Evolutionary conservation across 768 basidiomycete genomes (phyloP), one percentile per base, ranked within the genome.

Genomic region (Pulveroboletus sp.): DNA sequence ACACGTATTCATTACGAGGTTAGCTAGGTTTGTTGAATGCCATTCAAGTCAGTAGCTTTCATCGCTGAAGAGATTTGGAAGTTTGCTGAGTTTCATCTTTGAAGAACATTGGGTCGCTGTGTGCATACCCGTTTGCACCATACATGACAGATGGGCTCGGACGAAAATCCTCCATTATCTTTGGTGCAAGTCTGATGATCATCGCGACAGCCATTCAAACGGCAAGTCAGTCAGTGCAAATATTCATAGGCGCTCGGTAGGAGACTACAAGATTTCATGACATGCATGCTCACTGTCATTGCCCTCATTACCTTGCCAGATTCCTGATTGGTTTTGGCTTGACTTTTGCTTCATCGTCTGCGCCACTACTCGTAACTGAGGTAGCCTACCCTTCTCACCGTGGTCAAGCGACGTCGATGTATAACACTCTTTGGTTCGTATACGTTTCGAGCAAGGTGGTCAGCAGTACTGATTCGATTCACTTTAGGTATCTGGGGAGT

Each of bases 1-100:
- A 41, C 30, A 17, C 40, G 32, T 26, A n/a, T 41, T 47, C 31
- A 36, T 21, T 21, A 4, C 21, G 17, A 39, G 5, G 11, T 28
- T 18, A 71, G 65, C 67, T 71, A 17, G 69, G 69, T n/a, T 60
- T 71, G 5, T 54, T 70, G 4, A 69, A 66, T 37, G 68, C 69
- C 28, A 71, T 72, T 41, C 68, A 69, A 55, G 69, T 67, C 51
- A 56, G 69, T 48, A 8, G 4, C 17, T 15, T 44, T 40, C n/a
- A 5, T 11, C 15, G 5, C 30, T 27, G 5, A 21, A 21, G 21
- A 11, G 9, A 28, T 4, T 2, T 24, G 24, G 3, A 10, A 14
- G 10, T 11, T 26, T 33, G 7, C 26, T 49, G 40, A 46, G 5
- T 17, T 4, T 42, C 10, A 15, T 33, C 30, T 26, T 37, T 21